These are phyloP conservation scores for Diaporthe caulivora DNA, from an alignment of 2,329 filamentous ascomycete genomes.

Conservation along the genomic window DNA sequence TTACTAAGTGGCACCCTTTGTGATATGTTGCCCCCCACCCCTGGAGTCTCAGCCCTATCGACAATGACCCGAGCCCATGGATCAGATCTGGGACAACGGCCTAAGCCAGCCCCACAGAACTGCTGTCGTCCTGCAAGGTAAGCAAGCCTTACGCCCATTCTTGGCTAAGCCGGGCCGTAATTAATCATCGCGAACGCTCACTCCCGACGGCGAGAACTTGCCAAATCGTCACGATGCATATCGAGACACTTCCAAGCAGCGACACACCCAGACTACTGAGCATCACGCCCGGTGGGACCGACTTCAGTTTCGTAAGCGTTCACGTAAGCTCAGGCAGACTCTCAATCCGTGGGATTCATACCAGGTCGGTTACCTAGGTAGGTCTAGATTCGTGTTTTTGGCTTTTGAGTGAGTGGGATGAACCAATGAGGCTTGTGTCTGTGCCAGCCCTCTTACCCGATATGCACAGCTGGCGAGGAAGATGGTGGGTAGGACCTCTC, in stretches of 20 bases:
- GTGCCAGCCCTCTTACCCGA: neutral
- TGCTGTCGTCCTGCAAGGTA: constrained; percentile 10
- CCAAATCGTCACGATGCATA: constrained; percentile 4
- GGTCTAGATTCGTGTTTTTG: constrained; percentile 1
- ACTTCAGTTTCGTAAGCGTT: constrained; percentile 14
- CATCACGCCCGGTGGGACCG: neutral
- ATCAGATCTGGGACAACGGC: constrained; percentile 9
- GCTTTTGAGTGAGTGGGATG: neutral
- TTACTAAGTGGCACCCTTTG: constrained; percentile 17
- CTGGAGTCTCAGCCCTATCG: constrained; percentile 20
- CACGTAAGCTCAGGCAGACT: constrained; percentile 24
- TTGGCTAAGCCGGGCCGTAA: constrained; percentile 21
- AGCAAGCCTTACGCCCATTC: constrained; percentile 23
- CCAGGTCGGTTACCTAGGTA: neutral
- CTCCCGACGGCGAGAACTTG: neutral
- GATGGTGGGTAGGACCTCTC: neutral
- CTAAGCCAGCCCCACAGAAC: neutral
- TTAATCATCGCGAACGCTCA: constrained; percentile 1
- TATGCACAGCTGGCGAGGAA: neutral
- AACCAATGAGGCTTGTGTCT: neutral
- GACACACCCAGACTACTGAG: neutral
- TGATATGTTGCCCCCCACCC: constrained; percentile 9
- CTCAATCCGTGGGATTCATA: neutral
- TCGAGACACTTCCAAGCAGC: neutral
- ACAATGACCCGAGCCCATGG: neutral